Conservation (phyloP, 2,329 filamentous ascomycete genomes). For the Achaetomium macrosporum region DNA sequence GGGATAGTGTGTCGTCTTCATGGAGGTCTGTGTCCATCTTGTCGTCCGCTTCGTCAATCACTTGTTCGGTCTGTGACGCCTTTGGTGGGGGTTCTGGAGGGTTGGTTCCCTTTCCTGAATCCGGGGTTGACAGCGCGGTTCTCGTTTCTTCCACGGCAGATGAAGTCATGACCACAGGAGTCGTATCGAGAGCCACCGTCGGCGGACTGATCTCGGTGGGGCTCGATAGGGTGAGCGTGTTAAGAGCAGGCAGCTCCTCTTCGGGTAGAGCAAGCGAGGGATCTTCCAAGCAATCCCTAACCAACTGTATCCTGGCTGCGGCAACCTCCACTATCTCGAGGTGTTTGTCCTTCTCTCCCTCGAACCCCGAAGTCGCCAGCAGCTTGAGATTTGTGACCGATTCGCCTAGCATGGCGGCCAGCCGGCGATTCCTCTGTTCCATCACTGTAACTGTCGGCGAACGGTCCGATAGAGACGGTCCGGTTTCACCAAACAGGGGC, state of each 20-base stretch:
- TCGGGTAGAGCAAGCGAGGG: slow-evolving; percentile 32
- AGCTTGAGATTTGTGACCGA: slow-evolving; percentile 58
- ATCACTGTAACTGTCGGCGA: slow-evolving; percentile 42
- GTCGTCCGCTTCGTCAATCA: slow-evolving; percentile 16
- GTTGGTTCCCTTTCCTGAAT: slow-evolving; percentile 4
- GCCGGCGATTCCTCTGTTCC: slow-evolving; percentile 59
- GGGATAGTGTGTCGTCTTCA: slow-evolving; percentile 4
- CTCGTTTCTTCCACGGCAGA: slow-evolving; percentile 23
- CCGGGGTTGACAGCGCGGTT: slow-evolving; percentile 21
- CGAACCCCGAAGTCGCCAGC: slow-evolving; percentile 45
- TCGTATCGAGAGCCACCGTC: slow-evolving; percentile 28
- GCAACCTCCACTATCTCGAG: slow-evolving; percentile 53
- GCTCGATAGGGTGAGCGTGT: slow-evolving; percentile 20
- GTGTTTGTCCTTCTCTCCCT: slow-evolving; percentile 42
- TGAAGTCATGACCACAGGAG: slow-evolving; percentile 25
- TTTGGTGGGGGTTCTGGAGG: slow-evolving; percentile 16
- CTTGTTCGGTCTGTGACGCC: slow-evolving; percentile 12
- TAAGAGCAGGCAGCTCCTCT: slow-evolving; percentile 24
- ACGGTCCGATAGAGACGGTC: slow-evolving; percentile 17
- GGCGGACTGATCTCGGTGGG: slow-evolving; percentile 19
- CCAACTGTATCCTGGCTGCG: slow-evolving; percentile 58
- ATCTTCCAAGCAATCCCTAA: slow-evolving; percentile 57
- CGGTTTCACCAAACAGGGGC: slow-evolving; percentile 32
- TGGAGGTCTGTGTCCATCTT: slow-evolving; percentile 27
- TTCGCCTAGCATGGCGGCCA: slow-evolving; percentile 63